Evolutionary conservation across 331 rosid genomes (phyloP).

Genomic region (Acacia concinna): DNA sequence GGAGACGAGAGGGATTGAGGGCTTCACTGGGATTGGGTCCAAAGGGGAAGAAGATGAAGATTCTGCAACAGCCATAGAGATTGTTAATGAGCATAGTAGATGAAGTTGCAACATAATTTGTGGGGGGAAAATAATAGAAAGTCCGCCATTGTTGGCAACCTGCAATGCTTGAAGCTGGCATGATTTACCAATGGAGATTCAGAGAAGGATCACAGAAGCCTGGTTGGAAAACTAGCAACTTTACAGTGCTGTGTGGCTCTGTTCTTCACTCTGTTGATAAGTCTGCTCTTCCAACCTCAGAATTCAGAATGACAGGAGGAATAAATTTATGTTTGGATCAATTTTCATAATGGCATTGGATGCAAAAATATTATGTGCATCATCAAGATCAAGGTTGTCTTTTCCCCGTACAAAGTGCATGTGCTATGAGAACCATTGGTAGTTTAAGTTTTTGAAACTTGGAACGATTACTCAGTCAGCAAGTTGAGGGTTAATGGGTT

Average conservation of each 20-base stretch:
- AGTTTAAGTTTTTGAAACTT: too few species aligned
- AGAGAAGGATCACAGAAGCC: too few species aligned
- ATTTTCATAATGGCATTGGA: background rate
- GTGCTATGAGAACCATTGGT: background rate
- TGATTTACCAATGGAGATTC: background rate
- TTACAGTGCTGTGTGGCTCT: background rate
- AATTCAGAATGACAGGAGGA: background rate
- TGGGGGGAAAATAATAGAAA: background rate
- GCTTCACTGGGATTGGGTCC: slow-evolving; percentile 31
- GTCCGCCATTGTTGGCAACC: background rate
- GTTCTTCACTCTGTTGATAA: background rate
- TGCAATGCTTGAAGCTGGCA: background rate
- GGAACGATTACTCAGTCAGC: too few species aligned
- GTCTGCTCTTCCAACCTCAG: background rate
- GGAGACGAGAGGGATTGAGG: slow-evolving; percentile 57
- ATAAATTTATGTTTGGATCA: background rate
- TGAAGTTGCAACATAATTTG: background rate
- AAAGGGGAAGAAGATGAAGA: slow-evolving; percentile 13
- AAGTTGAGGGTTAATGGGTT: too few species aligned
- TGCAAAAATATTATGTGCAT: too few species aligned
- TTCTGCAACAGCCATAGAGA: slow-evolving; percentile 13
- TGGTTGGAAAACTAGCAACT: background rate
- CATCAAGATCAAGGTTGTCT: background rate
- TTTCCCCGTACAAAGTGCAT: background rate
- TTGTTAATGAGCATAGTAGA: background rate